These are phyloP conservation scores for Thecaphora frezii DNA, from an alignment of 1,284 basidiomycete genomes.

Conservation along the genomic window DNA sequence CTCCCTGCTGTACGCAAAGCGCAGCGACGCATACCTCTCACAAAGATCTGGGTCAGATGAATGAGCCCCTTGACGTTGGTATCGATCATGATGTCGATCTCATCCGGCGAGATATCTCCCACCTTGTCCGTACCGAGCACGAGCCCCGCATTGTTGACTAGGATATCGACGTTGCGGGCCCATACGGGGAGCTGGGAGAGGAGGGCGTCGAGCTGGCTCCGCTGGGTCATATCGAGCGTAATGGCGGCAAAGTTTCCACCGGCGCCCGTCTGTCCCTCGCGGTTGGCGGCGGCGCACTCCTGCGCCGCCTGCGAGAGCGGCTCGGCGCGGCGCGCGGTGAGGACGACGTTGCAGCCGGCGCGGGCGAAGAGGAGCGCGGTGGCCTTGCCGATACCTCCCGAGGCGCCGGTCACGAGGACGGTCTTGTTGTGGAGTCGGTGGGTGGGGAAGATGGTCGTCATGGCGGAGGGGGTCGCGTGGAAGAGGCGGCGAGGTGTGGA, in stretches of 20 bases:
- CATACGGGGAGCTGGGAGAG: constrained; percentile 45
- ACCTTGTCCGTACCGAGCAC: constrained; percentile 78
- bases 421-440: constrained; percentile 71
- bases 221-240: constrained; percentile 48
- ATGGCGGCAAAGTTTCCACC: constrained; percentile 50
- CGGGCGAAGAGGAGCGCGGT: constrained; percentile 46
- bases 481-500: too few species aligned
- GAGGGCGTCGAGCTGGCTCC: constrained; percentile 32
- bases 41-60: constrained; percentile 71
- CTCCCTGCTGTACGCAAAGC: neutral
- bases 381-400: constrained; percentile 72
- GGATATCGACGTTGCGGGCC: constrained; percentile 51
- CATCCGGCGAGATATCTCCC: constrained; percentile 73
- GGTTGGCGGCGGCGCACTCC: constrained; percentile 71
- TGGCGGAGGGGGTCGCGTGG: constrained; percentile 12
- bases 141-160: constrained; percentile 66
- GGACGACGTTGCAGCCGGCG: constrained; percentile 61
- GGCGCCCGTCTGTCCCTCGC: constrained; percentile 69
- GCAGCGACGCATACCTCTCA: constrained; percentile 14
- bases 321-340: constrained; percentile 60
- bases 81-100: constrained; percentile 79
- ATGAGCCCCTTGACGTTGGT: constrained; percentile 92
- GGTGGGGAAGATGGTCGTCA: constrained; percentile 42
- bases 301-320: constrained; percentile 53
- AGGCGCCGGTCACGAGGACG: constrained; percentile 82